These are phyloP conservation scores for Gaertneriomyces sp. DNA, from an alignment of 192 early-diverging fungal species.

Conservation along the genomic window DNA sequence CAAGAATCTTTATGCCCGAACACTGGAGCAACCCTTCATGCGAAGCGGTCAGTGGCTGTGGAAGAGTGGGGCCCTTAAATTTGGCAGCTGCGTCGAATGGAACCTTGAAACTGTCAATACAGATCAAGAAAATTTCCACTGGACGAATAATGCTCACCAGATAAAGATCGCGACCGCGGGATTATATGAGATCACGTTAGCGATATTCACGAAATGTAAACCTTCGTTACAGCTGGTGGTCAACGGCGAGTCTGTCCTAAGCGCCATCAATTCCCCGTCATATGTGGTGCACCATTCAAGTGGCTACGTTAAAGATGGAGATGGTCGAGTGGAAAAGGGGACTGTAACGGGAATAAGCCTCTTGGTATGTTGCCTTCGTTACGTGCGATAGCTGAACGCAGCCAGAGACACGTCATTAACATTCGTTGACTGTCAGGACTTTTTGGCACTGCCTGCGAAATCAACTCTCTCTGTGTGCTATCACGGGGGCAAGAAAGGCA, in stretches of 20 bases:
- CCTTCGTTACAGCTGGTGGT: conserved; percentile 50
- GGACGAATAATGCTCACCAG: conserved; percentile 29
- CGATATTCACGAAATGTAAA: conserved; percentile 42
- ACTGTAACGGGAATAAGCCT: conserved; percentile 46
- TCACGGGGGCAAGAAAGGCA: conserved; percentile 32
- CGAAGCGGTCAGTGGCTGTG: conserved; percentile 49
- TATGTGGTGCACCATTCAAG: conserved; percentile 47
- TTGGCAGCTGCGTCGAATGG: conserved; percentile 45
- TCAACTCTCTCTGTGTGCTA: conserved; percentile 42
- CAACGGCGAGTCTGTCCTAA: conserved; percentile 54
- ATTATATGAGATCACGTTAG: conserved; percentile 50
- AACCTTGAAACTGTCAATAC: conserved; percentile 44
- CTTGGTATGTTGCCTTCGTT: conserved; percentile 33
- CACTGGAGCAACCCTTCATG: conserved; percentile 37
- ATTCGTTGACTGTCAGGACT: conserved; percentile 34
- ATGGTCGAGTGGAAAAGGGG: conserved; percentile 33
- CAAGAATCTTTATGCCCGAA: conserved; percentile 33
- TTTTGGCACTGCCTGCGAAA: conserved; percentile 42
- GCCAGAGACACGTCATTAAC: neutral
- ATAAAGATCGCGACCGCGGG: conserved; percentile 42
- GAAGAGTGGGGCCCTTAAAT: conserved; percentile 41
- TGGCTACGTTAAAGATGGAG: conserved; percentile 41
- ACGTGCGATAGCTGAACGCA: neutral
- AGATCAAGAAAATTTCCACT: conserved; percentile 50
- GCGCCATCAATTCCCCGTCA: conserved; percentile 48